Evolutionary conservation across 495 filamentous ascomycete species (phyloP).

Genomic region (Xylaria venustula): DNA sequence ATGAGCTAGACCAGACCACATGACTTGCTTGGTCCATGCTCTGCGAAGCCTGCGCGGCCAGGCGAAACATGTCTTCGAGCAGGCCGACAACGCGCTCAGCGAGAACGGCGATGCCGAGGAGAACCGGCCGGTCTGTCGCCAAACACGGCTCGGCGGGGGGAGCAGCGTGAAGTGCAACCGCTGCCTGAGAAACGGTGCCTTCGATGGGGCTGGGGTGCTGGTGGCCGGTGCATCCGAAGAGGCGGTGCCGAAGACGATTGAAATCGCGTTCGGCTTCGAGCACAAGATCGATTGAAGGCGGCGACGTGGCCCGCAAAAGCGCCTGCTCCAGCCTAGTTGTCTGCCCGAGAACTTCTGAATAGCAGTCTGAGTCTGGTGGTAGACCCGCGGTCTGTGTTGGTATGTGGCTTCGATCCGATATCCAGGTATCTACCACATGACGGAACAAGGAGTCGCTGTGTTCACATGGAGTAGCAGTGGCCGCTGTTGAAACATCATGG

Average conservation of each 20-base stretch:
- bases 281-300: constrained; percentile 7
- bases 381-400: not conserved
- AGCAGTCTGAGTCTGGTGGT: not conserved
- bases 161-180: not conserved
- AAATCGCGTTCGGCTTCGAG: constrained; percentile 8
- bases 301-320: not conserved
- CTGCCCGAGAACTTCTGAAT: not conserved
- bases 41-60: constrained; percentile 1
- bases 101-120: constrained; percentile 1
- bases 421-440: too few species aligned
- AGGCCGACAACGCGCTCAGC: constrained; percentile 5
- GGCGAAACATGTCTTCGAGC: constrained; percentile 12
- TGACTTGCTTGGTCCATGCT: not conserved
- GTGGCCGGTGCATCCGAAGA: not conserved
- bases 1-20: not conserved
- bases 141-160: not conserved
- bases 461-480: too few species aligned
- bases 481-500: too few species aligned
- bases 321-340: constrained; percentile 20
- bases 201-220: not conserved
- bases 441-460: too few species aligned
- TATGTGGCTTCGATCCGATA: too few species aligned
- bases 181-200: not conserved
- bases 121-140: constrained; percentile 1
- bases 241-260: not conserved